Evolutionary conservation across 192 early-diverging fungal genomes (phyloP), one percentile per base, ranked within the genome.

Genomic region (Podila epigama): DNA sequence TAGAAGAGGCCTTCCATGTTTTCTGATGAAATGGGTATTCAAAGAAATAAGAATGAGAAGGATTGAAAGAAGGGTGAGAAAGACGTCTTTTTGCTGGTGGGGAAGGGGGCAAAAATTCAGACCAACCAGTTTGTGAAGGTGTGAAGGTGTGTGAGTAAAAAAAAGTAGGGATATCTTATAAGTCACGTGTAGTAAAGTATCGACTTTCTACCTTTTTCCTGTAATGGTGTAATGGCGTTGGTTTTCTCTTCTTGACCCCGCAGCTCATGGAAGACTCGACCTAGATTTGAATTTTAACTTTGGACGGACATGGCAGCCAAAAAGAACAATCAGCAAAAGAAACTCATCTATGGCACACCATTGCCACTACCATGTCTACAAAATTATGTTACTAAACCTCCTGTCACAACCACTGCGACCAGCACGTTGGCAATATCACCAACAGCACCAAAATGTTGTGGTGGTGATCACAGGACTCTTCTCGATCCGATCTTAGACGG

Each of bases 1-100:
- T 93, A 99, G 52, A 66, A 79, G 12, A 87, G 66, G 15, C 71
- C 81, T 51, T 84, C 75, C 84, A 86, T 85, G 18, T 2, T 37
- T 5, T 34, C 18, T 58, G 55, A 15, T 2, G 18, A 18, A 22
- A 25, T 44, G 34, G 39, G 15, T 29, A 44, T 42, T 27, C 54
- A 20, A 62, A 22, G 48, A 36, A 7, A 16, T 33, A 62, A 31
- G 10, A 22, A 15, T 1, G 25, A 37, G 37, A 13, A 25, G 4
- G 57, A 13, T n/a, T 29, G 35, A 27, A 37, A 27, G 27, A 13
- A 27, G 29, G 18, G 22, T 27, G 6, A 28, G 39, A 28, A 9
- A 36, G 1, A 32, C 53, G 53, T 27, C 53, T 55, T 16, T 55
- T 13, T 7, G 27, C 51, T n/a, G n/a, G n/a, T n/a, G n/a, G n/a